Percentiles rank a stretch among this genome's conserved stretches.
Conservation (phyloP, 1,284 basidiomycete genomes). For the Acaromyces ingoldii region DNA sequence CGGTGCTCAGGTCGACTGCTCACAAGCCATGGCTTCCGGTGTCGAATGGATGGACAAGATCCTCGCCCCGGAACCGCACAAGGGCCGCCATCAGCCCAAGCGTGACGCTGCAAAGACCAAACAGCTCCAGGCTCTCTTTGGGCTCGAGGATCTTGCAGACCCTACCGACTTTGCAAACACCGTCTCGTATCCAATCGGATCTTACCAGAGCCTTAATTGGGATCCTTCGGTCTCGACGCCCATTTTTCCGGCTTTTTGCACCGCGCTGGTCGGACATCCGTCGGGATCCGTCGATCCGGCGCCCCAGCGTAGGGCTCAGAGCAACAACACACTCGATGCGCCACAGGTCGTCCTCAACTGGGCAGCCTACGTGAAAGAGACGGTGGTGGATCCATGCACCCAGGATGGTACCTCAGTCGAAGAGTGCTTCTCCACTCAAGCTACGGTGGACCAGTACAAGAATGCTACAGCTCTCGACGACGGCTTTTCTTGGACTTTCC, state of each 20-base stretch:
- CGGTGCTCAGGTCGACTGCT: constrained; percentile 69
- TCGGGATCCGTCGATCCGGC: neutral
- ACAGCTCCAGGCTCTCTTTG: constrained; percentile 28
- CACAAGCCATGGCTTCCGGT: constrained; percentile 62
- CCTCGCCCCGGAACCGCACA: constrained; percentile 33
- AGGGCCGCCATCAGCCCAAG: constrained; percentile 23
- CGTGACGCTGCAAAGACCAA: constrained; percentile 19
- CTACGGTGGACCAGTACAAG: constrained; percentile 66
- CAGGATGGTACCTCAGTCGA: constrained; percentile 9
- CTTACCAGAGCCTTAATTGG: constrained; percentile 43
- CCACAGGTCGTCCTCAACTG: constrained; percentile 2
- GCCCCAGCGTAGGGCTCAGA: neutral
- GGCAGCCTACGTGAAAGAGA: constrained; percentile 19
- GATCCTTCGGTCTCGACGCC: constrained; percentile 23
- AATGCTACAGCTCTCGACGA: constrained; percentile 61
- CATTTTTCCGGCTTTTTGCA: constrained; percentile 29
- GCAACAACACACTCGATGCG: constrained; percentile 3
- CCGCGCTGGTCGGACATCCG: constrained; percentile 8
- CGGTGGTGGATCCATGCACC: constrained; percentile 25
- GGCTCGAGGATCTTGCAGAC: constrained; percentile 25
- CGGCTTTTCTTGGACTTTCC: constrained; percentile 86
- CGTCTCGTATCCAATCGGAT: constrained; percentile 34
- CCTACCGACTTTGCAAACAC: constrained; percentile 37
- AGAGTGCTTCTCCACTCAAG: constrained; percentile 73
- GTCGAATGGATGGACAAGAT: constrained; percentile 39